Evolutionary conservation across 163 green algal genomes (phyloP).

Genomic region (Coccomyxa subellipsoidea): DNA sequence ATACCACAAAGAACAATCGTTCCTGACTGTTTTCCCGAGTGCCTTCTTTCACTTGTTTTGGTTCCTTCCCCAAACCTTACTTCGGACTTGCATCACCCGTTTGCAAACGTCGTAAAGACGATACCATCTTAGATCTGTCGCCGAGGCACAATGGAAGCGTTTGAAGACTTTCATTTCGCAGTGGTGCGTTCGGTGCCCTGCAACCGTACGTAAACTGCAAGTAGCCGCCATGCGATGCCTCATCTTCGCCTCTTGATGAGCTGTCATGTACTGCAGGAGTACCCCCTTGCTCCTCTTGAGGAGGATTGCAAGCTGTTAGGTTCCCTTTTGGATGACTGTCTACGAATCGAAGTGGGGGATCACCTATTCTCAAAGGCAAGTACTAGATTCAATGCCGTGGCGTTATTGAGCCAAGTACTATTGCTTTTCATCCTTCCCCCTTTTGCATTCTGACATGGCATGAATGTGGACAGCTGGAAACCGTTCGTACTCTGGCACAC

Average conservation of each 20-base stretch:
- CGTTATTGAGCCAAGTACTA: not conserved
- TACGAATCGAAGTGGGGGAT: conserved; percentile 77
- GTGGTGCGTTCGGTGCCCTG: not conserved
- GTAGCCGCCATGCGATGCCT: not conserved
- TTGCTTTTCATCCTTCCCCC: not conserved
- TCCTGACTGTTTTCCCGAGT: too few relatives aligned
- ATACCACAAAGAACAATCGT: too few relatives aligned
- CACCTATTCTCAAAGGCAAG: conserved; percentile 69
- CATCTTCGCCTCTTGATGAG: not conserved
- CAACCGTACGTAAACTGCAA: not conserved
- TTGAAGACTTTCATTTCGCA: conserved; percentile 1
- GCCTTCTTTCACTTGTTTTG: too few relatives aligned
- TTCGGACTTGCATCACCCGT: too few relatives aligned
- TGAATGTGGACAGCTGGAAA: conserved; percentile 46
- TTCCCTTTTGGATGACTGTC: conserved; percentile 75
- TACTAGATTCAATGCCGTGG: not conserved
- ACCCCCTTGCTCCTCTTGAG: conserved; percentile 54
- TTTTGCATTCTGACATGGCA: not conserved
- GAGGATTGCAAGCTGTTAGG: conserved; percentile 89
- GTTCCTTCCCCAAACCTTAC: too few relatives aligned
- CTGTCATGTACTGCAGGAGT: not conserved
- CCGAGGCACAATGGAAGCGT: not conserved
- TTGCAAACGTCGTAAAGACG: too few relatives aligned
- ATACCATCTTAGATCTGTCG: not conserved
- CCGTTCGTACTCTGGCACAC: conserved; percentile 57